A percentile compares a stretch with the other conserved stretches of the same genome.
Evolutionary conservation across 2,329 filamentous ascomycete genomes (phyloP).

Genomic region (Cercospora sojina): DNA sequence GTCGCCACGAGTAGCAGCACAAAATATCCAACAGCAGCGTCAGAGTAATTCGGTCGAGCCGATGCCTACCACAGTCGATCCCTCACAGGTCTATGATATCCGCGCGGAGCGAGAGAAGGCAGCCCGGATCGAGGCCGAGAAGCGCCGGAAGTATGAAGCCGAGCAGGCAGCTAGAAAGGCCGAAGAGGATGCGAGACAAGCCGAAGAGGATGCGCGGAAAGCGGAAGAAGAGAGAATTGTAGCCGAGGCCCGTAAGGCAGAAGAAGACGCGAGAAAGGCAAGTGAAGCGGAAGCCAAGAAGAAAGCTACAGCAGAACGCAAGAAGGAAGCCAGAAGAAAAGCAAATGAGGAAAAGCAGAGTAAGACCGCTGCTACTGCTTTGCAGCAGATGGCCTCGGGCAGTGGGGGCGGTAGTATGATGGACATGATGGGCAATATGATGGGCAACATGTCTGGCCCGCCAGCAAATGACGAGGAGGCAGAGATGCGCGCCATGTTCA

Average conservation of each 20-base stretch:
- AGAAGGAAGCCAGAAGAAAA: constrained; percentile 36
- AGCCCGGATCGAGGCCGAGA: constrained; percentile 35
- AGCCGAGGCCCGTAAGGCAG: constrained; percentile 29
- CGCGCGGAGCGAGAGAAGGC: constrained; percentile 51
- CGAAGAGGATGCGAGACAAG: constrained; percentile 36
- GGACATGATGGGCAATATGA: constrained; percentile 23
- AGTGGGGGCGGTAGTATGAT: constrained; percentile 11
- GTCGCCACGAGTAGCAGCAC: constrained; percentile 31
- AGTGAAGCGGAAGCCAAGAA: constrained; percentile 29
- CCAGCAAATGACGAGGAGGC: constrained; percentile 45
- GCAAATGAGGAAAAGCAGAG: constrained; percentile 34
- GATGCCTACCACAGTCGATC: constrained; percentile 51
- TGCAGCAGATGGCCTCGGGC: constrained; percentile 29
- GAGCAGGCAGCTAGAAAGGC: constrained; percentile 38
- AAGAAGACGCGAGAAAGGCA: constrained; percentile 27
- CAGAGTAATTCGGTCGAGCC: constrained; percentile 35
- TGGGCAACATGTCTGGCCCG: constrained; percentile 25
- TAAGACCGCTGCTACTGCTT: constrained; percentile 32
- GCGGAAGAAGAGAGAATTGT: constrained; percentile 31
- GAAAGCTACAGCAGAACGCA: constrained; percentile 29
- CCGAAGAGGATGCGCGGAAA: constrained; percentile 31
- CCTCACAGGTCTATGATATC: constrained; percentile 55
- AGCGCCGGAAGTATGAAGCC: constrained; percentile 33
- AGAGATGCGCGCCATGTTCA: constrained; percentile 56
- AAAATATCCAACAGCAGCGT: constrained; percentile 22